Evolutionary conservation across 2,329 filamentous ascomycete species (phyloP).

Genomic region (Clarireedia monteithiana): DNA sequence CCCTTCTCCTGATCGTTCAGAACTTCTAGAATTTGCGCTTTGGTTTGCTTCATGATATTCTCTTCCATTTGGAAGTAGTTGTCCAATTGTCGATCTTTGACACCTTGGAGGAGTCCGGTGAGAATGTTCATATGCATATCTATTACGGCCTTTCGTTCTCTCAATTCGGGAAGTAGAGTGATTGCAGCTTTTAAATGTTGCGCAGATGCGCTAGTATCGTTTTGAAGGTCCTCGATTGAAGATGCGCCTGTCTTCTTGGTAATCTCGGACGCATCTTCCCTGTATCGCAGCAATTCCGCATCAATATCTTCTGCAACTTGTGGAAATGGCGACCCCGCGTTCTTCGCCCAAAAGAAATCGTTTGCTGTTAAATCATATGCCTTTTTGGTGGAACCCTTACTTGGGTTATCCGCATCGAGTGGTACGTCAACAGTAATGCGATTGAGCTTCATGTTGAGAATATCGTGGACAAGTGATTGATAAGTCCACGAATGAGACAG

Average conservation of each 20-base stretch:
- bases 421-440: slow-evolving; percentile 87
- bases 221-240: slow-evolving; percentile 85
- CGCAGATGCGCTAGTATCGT: slow-evolving; percentile 80
- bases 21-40: slow-evolving; percentile 79
- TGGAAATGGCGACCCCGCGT: slow-evolving; percentile 83
- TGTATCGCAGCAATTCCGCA: slow-evolving; percentile 85
- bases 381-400: slow-evolving; percentile 73
- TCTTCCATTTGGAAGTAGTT: slow-evolving; percentile 96
- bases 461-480: slow-evolving; percentile 75
- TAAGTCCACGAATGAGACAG: slow-evolving; percentile 93
- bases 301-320: slow-evolving; percentile 97
- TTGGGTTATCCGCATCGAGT: slow-evolving; percentile 66
- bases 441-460: slow-evolving; percentile 76
- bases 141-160: slow-evolving; percentile 84
- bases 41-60: slow-evolving; percentile 83
- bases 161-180: slow-evolving; percentile 80
- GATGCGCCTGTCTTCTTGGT: slow-evolving; percentile 92
- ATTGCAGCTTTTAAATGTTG: slow-evolving; percentile 95
- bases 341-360: slow-evolving; percentile 96
- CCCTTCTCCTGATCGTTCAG: slow-evolving; percentile 78
- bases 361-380: slow-evolving; percentile 82
- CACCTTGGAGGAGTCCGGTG: slow-evolving; percentile 65
- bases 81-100: slow-evolving; percentile 91
- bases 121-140: slow-evolving; percentile 99
- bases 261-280: slow-evolving; percentile 88